Percentiles rank a stretch among this genome's conserved stretches.
phyloP scores from a whole-genome alignment of 495 filamentous ascomycete species.

The Neurospora sp. region DNA sequence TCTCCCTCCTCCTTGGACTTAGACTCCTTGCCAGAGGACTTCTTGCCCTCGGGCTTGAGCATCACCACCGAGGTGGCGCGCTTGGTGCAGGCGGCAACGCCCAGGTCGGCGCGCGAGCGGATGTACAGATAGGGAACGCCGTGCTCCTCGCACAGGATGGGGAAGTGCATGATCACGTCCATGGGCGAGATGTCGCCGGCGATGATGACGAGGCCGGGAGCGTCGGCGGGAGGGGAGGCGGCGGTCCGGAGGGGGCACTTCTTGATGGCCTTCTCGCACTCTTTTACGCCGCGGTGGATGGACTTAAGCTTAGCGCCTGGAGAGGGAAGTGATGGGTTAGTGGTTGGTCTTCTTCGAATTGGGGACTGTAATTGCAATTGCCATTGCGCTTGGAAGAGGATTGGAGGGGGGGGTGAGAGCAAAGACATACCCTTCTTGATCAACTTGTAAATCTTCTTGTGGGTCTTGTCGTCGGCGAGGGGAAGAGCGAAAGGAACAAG shows the following conservation, averaged over 20 bases:
- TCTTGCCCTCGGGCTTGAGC: constrained; percentile 54
- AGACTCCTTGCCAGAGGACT: constrained; percentile 40
- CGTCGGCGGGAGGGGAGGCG: constrained; percentile 37
- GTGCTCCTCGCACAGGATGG: constrained; percentile 95
- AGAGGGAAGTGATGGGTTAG: no score
- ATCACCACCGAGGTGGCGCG: constrained; percentile 91
- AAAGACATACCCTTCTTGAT: constrained; percentile 96
- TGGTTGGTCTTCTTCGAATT: no score
- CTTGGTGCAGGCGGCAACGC: constrained; percentile 85
- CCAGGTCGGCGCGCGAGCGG: constrained; percentile 76
- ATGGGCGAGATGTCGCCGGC: constrained; percentile 95
- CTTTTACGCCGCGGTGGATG: constrained; percentile 95
- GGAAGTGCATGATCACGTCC: constrained; percentile 96
- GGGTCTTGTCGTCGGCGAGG: constrained; percentile 77
- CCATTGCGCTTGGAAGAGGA: no score
- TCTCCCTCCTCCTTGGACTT: constrained; percentile 20
- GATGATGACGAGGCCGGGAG: constrained; percentile 73
- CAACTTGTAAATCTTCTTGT: constrained; percentile 86
- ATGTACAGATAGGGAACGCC: constrained; percentile 91
- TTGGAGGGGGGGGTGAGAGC: no score
- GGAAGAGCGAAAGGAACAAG: constrained; percentile 91
- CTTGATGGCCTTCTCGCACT: constrained; percentile 93
- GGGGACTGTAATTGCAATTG: no score
- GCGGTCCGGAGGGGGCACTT: constrained; percentile 61
- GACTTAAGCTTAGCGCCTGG: constrained; percentile 84